phyloP scores from a whole-genome alignment of 768 basidiomycete genomes.

The Psilocybe azurescens region DNA sequence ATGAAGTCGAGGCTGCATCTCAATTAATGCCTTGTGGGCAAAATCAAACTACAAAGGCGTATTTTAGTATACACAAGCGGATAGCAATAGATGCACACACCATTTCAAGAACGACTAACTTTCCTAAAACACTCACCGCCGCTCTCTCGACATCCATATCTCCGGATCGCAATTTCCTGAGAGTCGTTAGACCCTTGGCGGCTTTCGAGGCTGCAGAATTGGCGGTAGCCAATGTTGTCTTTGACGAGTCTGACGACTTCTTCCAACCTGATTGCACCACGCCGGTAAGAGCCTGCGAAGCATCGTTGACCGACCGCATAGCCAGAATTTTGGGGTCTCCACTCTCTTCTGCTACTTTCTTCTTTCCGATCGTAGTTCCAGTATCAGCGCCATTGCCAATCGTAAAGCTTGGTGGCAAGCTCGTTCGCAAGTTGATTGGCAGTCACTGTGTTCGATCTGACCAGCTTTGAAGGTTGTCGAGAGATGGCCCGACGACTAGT shows the following conservation, averaged over 20 bases:
- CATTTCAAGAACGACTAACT: conserved; percentile 71
- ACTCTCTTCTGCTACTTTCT: conserved; percentile 27
- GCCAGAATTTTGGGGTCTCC: conserved; percentile 38
- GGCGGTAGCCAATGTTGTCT: conserved; percentile 34
- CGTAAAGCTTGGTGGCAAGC: conserved; percentile 20
- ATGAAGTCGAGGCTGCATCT: conserved; percentile 51
- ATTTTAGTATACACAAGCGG: conserved; percentile 1
- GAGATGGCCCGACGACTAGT: conserved; percentile 8
- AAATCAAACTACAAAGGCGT: conserved; percentile 51
- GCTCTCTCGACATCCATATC: conserved; percentile 77
- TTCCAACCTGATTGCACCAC: conserved; percentile 69
- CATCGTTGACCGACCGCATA: conserved; percentile 70
- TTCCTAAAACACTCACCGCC: conserved; percentile 68
- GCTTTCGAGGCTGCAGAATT: conserved; percentile 44
- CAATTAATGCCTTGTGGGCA: conserved; percentile 49
- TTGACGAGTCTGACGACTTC: conserved; percentile 35
- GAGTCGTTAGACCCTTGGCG: conserved; percentile 44
- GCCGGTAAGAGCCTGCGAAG: conserved; percentile 60
- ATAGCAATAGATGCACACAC: conserved; percentile 48
- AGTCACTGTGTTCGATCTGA: conserved; percentile 12
- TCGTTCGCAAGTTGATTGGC: conserved; percentile 22
- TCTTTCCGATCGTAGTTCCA: conserved; percentile 29
- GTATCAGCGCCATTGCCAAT: conserved; percentile 11
- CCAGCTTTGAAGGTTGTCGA: conserved; percentile 17
- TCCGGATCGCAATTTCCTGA: conserved; percentile 50